Evolutionary conservation across 148 eudicot species (phyloP), one percentile per base, ranked within the genome.

Genomic region (Amaranthus hypochondriacus): DNA sequence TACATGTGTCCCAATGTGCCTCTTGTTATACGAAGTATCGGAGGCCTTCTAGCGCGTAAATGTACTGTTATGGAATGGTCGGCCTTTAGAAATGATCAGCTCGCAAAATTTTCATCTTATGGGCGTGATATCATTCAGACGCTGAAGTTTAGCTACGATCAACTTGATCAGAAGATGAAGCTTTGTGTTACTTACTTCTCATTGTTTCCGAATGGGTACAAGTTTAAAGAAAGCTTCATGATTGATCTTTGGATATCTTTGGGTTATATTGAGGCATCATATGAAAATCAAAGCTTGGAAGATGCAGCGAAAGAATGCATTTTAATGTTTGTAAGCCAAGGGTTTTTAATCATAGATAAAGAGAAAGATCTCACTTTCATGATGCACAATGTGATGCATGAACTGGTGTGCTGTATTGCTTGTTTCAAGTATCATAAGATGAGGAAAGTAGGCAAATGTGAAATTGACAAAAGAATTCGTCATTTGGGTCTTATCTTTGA

Each of bases 121-220:
- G 68, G 76, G 2, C n/a, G 48, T 28, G 68, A 51, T 7, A 15
- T 73, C 42, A 28, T 62, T 2, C 3, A 21, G 53, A 48, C 68
- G 5, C 68, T 61, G 1, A 73, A 73, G n/a, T 39, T 61, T 12
- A 74, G 71, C 5, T 68, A 52, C 1, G 47, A 68, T 52, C 58
- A 68, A 8, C 61, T 57, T 5, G 61, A 57, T 57, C 6, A 5
- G 7, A 14, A 28, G 18, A 18, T 56, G 6, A 53, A 65, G 42
- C 70, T 44, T 8, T 74, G 77, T 56, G 39, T 65, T 65, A 44
- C 46, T 64, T 74, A 47, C 9, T 74, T 70, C 70, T 74, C 77
- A 1, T 56, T 65, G 64, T 74, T 68, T 14, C 66, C 78, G 15
- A 28, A 44, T n/a, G 48, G 44, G 8, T 68, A 10, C 6, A 7